phyloP scores from a whole-genome alignment of 2,329 filamentous ascomycete species.

The Xylariaceae sp. region DNA sequence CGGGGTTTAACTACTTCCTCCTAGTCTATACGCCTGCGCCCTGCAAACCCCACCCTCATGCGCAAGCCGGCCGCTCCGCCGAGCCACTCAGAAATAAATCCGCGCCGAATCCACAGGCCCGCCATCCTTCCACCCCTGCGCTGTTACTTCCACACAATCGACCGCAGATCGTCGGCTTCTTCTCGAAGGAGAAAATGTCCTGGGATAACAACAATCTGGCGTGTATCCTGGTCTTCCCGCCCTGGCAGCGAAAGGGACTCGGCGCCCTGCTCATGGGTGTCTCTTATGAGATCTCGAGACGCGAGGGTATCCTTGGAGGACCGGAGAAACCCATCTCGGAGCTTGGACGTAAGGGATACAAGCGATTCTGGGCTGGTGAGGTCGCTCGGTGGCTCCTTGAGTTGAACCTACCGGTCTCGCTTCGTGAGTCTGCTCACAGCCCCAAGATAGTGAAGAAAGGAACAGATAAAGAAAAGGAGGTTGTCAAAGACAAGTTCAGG shows the following conservation, averaged over 20 bases:
- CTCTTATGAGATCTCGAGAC: constrained; percentile 83
- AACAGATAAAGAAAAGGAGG: constrained; percentile 4
- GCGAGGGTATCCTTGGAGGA: constrained; percentile 78
- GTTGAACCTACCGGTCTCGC: constrained; percentile 36
- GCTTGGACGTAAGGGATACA: constrained; percentile 75
- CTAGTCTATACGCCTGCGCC: constrained; percentile 64
- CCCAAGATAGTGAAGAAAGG: constrained; percentile 4
- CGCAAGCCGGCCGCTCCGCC: not conserved
- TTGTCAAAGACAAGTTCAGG: constrained; percentile 15
- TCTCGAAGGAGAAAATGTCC: constrained; percentile 96
- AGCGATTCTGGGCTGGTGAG: constrained; percentile 79
- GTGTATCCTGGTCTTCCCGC: constrained; percentile 92
- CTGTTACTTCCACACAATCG: constrained; percentile 15
- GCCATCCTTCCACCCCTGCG: not conserved
- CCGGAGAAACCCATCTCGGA: constrained; percentile 92
- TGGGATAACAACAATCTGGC: constrained; percentile 99
- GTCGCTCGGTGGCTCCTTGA: constrained; percentile 64
- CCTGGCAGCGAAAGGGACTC: constrained; percentile 86
- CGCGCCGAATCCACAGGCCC: not conserved
- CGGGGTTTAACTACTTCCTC: constrained; percentile 89
- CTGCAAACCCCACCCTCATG: not conserved
- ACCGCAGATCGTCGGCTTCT: constrained; percentile 80
- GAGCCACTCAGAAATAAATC: not conserved
- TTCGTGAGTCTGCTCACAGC: constrained; percentile 4
- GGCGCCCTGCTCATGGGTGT: constrained; percentile 87